Base-by-base conservation (phyloP, 2,329 filamentous ascomycete genomes). In the Colletotrichum acutatum region DNA sequence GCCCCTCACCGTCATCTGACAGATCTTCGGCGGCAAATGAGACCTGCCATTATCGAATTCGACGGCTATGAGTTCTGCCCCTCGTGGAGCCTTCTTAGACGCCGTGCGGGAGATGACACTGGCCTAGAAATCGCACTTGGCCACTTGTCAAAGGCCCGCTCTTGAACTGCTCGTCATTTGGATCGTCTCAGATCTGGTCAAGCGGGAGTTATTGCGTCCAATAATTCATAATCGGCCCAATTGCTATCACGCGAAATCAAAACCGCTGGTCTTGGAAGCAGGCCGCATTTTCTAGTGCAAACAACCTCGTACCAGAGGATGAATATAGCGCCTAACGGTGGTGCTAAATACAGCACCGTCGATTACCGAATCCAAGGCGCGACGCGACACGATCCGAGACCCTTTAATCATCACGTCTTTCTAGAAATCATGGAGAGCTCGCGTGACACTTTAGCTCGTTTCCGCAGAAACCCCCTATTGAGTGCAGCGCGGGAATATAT, bases 11-110 rank as follows among this genome's bases (percentile, higher is more conserved):
- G 56, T 72, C 66, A 32, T 65, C 60, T 56, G 61, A 59, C 52
- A 59, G 54, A 59, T 42, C 30, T 28, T 71, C 49, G 63, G 68
- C 71, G 68, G 56, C 71, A 74, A 37, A 74, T 67, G 71, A 74
- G 34, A 59, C 61, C 54, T 56, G 14, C 67, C 26, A 52, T 28
- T 19, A 46, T 66, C 61, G 32, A 34, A 34, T 11, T 34, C 32
- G 63, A 54, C 37, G 12, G 22, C 49, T 42, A 46, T 12, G 58
- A 60, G 46, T n/a, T 56, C n/a, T 54, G n/a, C 59, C 70, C 60
- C 42, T 65, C 66, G 22, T 70, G 54, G 54, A 42, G 70, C 56
- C 49, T 52, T 42, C 53, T 49, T 65, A 61, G 22, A 64, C 68
- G 71, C 71, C 58, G 67, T 63, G 68, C 61, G 58, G 30, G 62